These are phyloP conservation scores for Microbotryum silenes-acaulis DNA, from an alignment of 1,284 basidiomycete species.

Conservation along the genomic window DNA sequence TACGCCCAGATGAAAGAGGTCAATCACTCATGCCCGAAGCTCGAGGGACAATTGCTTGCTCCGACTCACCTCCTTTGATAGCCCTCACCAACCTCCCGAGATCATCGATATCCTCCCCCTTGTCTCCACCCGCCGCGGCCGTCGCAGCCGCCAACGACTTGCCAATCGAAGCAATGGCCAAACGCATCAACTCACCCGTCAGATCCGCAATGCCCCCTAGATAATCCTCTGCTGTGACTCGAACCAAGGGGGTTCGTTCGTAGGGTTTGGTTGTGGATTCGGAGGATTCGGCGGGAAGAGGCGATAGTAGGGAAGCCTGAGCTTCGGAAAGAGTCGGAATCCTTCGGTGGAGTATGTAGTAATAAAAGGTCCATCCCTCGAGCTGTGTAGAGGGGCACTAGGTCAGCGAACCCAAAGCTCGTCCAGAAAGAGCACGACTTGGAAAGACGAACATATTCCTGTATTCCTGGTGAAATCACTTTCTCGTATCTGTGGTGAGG, in stretches of 20 bases:
- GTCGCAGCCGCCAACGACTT: conserved; percentile 47
- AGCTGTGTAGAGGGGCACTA: conserved; percentile 53
- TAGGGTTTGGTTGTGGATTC: no score
- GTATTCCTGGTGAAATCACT: conserved; percentile 37
- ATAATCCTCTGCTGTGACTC: conserved; percentile 63
- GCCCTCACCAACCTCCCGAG: conserved; percentile 57
- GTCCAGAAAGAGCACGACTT: background rate
- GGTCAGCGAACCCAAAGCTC: conserved; percentile 12
- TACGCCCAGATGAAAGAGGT: no score
- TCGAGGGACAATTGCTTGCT: background rate
- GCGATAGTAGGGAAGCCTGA: conserved; percentile 23
- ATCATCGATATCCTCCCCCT: conserved; percentile 59
- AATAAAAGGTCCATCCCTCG: conserved; percentile 80
- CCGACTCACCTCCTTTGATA: conserved; percentile 21
- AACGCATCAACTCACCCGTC: conserved; percentile 95
- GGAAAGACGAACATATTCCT: conserved; percentile 39
- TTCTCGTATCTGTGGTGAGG: conserved; percentile 28
- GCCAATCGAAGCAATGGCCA: conserved; percentile 53
- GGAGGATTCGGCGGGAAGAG: background rate
- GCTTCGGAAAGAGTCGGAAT: conserved; percentile 43
- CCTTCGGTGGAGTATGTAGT: conserved; percentile 65
- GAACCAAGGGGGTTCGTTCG: conserved; percentile 7
- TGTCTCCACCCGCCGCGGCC: conserved; percentile 49
- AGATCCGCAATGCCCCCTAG: conserved; percentile 86
- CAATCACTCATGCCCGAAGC: background rate